Evolutionary conservation across 768 basidiomycete genomes (phyloP).

Genomic region (Royoungia palumana): DNA sequence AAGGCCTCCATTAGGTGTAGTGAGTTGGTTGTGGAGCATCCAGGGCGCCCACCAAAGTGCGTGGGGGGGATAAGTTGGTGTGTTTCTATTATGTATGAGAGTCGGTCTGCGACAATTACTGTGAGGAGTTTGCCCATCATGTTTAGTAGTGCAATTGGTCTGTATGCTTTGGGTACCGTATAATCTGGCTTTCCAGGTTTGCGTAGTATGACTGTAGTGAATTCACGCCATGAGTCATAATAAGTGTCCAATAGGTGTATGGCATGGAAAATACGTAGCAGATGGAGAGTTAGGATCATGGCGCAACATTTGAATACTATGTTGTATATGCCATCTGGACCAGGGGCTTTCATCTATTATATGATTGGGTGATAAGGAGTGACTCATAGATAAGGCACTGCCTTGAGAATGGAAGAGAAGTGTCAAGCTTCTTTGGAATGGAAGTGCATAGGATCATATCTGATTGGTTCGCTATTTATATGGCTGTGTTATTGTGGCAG

Average conservation of each 20-base stretch:
- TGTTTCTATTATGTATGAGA: background rate
- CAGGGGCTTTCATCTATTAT: constrained; percentile 19
- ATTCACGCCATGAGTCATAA: constrained; percentile 21
- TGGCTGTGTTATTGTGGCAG: no score
- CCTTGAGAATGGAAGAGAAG: no score
- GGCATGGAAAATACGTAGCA: background rate
- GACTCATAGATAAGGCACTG: no score
- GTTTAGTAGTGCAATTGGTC: constrained; percentile 28
- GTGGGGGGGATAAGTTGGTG: background rate
- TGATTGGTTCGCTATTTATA: no score
- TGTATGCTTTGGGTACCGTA: constrained; percentile 29
- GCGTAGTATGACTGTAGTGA: constrained; percentile 28
- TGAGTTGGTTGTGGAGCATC: no score
- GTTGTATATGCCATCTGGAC: constrained; percentile 30
- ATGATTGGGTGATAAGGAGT: no score
- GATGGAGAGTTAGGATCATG: constrained; percentile 3
- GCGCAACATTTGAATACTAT: constrained; percentile 15
- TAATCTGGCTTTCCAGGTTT: constrained; percentile 40
- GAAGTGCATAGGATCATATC: no score
- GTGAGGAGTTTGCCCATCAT: background rate
- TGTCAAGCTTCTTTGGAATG: no score
- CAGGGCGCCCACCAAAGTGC: background rate
- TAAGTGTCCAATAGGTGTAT: constrained; percentile 6
- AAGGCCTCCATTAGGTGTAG: no score
- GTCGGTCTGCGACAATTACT: background rate